Evolutionary conservation across 352 stramenopile species (phyloP), one percentile per base, ranked within the genome.

Genomic region (Pythium chondricola): DNA sequence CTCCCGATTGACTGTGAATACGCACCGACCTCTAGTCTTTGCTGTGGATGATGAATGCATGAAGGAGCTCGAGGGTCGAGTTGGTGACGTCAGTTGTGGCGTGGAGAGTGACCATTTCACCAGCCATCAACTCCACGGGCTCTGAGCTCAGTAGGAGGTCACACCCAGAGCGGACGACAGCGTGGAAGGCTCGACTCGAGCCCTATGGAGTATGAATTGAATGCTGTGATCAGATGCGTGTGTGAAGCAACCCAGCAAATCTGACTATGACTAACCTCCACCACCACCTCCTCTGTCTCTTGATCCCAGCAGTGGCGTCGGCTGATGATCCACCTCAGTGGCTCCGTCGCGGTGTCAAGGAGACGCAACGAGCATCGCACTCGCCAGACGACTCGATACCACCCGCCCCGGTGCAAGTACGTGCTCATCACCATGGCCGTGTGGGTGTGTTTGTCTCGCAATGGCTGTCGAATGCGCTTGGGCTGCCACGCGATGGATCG

Each of bases 311-410:
- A 58, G 1, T 33, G 41, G 22, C 50, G 48, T 4, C 42, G 41
- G n/a, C n/a, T n/a, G n/a, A n/a, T n/a, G n/a, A n/a, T n/a, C n/a
- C n/a, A n/a, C n/a, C n/a, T n/a, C n/a, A n/a, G n/a, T n/a, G n/a
- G n/a, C n/a, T n/a, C n/a, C n/a, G n/a, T n/a, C n/a, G n/a, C n/a
- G n/a, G n/a, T n/a, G n/a, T n/a, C n/a, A n/a, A n/a, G n/a, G n/a
- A n/a, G n/a, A n/a, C n/a, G n/a, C n/a, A n/a, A n/a, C n/a, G n/a
- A n/a, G n/a, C n/a, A n/a, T n/a, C 33, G 49, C 2, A 58, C 42
- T 14, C 50, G 50, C 50, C 50, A 58, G 24, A 58, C 40, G 17
- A 58, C 11, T 24, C 50, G 42, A 50, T 50, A 51, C 14, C 6
- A 39, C 20, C n/a, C 25, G 2, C 41, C 47, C 3, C 42, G 43